phyloP scores from a whole-genome alignment of 176 grass and related monocot genomes.

The Aegilops bicornis region DNA sequence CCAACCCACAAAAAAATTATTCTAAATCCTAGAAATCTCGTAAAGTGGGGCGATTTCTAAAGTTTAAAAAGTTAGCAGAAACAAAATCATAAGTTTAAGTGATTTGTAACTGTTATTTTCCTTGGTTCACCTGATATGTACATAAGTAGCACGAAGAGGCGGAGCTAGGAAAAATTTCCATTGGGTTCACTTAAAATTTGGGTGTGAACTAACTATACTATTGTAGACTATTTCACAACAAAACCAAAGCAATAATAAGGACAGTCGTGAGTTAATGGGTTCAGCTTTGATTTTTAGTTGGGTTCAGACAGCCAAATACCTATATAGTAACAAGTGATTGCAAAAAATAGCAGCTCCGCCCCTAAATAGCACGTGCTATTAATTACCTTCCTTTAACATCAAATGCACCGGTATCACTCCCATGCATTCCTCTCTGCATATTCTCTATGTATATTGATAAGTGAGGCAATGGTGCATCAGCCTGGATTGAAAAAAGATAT shows the following conservation, averaged over 20 bases:
- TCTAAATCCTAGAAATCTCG: not conserved
- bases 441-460: slow-evolving; percentile 46
- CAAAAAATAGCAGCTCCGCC: no score
- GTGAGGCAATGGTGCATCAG: slow-evolving; percentile 13
- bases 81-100: not conserved
- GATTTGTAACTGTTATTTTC: not conserved
- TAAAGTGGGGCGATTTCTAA: not conserved
- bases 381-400: slow-evolving; percentile 52
- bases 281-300: no score
- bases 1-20: not conserved
- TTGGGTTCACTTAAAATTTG: not conserved
- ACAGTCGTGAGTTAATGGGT: not conserved
- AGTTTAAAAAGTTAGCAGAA: not conserved
- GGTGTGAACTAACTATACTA: not conserved
- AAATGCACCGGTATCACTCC: slow-evolving; percentile 62
- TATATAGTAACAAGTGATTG: no score
- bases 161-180: not conserved
- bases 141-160: not conserved
- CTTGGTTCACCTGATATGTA: not conserved
- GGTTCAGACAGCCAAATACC: no score
- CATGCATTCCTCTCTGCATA: slow-evolving; percentile 65
- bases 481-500: no score
- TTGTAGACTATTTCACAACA: not conserved
- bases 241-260: not conserved
- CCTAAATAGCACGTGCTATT: not conserved